Evolutionary conservation across 2,329 filamentous ascomycete genomes (phyloP), one percentile per base, ranked within the genome.

Genomic region (Fusarium newnesense): DNA sequence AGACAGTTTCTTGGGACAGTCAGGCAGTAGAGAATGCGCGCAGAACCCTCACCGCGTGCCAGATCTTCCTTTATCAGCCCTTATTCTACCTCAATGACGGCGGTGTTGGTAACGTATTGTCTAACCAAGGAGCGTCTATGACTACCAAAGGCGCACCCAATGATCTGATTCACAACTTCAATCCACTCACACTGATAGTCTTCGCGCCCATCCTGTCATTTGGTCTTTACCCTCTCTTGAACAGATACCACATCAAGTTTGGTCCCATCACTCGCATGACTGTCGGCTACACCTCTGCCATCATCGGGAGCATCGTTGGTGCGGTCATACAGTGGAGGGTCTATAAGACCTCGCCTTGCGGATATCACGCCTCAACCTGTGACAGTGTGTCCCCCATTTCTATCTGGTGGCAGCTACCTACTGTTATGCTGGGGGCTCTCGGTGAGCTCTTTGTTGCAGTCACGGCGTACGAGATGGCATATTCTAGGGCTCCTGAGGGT

Each of bases 151-250:
- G 87, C 16, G 85, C 86, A 1, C 87, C 87, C 12, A 92, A 92
- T 76, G 91, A 93, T 77, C 80, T 92, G 13, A 81, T 92, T 32
- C 81, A 84, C 60, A 88, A 90, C 78, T 83, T 92, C 67, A 89
- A 91, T 75, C 86, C 89, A 0, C 80, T 92, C 42, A 84, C 86
- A 32, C 88, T 91, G 67, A 86, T 92, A 68, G 80, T 92, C 9
- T 52, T 79, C n/a, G 78, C 78, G 0, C 78, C 78, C 7, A 47
- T 79, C 43, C 73, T 80, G 42, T 69, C 74, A 28, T 79, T 78
- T 52, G 70, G 60, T 37, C 24, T 92, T n/a, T 92, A 92, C 72
- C 90, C 90, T 0, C 78, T 84, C 28, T 83, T 92, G 10, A 83
- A 85, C 60, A 86, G 83, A 64, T 73, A 78, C 28, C 83, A 84